Evolutionary conservation across 805 yeast genomes (phyloP), one percentile per base, ranked within the genome.

Genomic region (Wickerhamomyces sydowiorum): DNA sequence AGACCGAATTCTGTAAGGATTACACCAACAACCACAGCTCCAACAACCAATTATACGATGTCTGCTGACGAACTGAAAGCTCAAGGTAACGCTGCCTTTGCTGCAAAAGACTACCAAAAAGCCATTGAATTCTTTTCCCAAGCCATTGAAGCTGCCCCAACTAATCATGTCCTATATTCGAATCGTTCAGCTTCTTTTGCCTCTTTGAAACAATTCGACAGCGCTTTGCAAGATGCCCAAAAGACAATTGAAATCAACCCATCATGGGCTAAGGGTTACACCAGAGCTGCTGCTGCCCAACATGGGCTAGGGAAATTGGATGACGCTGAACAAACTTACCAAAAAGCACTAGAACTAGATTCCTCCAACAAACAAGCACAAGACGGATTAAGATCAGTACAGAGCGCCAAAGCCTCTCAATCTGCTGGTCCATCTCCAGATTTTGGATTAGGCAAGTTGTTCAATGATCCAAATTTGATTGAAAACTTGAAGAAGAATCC

Each of bases 201-300:
- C 5, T 86, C 96, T 7, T 65, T 80, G 67, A 79, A 80, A 57
- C 68, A 89, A 54, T 93, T 81, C 57, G 62, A 62, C 19, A 68
- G 80, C 45, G 99, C 98, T 4, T 70, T 88, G 46, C 69, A 72
- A 36, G 99, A 93, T 63, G 99, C 98, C 15, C 66, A 86, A 45
- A 78, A 84, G 57, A 85, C 96, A 66, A 80, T 85, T 41, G 74
- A 77, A 55, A 80, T 89, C 65, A 87, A 86, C 50, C 82, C 89
- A 14, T 51, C 82, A 2, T 93, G 98, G 98, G 89, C 96, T 19
- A 93, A 93, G 66, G 99, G 98, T 37, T 86, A 85, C 71, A 85
- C 81, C 57, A 82, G 99, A 65, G 84, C 85, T 29, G 99, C 87
- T 45, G 90, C 97, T 50, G 99, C 99, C 25, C 78, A 82, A 38